phyloP scores from a whole-genome alignment of 1,284 basidiomycete genomes.

The Mycena sp. region DNA sequence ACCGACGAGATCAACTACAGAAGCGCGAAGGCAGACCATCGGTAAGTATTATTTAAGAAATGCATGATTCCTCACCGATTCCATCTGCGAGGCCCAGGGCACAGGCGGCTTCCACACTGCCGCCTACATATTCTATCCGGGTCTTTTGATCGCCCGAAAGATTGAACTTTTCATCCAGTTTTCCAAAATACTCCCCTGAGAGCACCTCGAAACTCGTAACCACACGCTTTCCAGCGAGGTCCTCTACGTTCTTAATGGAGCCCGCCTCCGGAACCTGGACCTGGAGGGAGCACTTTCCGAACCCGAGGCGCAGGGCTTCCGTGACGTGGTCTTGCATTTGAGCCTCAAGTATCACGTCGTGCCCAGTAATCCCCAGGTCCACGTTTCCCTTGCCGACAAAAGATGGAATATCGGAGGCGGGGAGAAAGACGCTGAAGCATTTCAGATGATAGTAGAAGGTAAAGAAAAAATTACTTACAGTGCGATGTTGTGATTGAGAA shows the following conservation, averaged over 20 bases:
- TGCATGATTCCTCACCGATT: constrained; percentile 75
- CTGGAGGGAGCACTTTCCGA: constrained; percentile 95
- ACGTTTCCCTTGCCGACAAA: constrained; percentile 99
- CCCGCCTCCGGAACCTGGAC: constrained; percentile 93
- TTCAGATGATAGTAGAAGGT: neutral
- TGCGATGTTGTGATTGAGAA: constrained; percentile 93
- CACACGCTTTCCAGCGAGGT: constrained; percentile 90
- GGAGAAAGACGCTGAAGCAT: constrained; percentile 87
- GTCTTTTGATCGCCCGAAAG: constrained; percentile 67
- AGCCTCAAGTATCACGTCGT: constrained; percentile 96
- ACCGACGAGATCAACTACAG: constrained; percentile 92
- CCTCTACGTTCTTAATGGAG: constrained; percentile 75
- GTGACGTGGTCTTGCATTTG: constrained; percentile 81
- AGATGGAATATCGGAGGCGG: constrained; percentile 96
- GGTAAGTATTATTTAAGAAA: neutral
- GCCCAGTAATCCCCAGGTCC: constrained; percentile 93
- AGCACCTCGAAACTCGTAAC: constrained; percentile 96
- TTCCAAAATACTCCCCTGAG: constrained; percentile 81
- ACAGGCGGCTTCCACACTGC: constrained; percentile 98
- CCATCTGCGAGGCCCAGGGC: constrained; percentile 97
- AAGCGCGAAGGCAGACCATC: neutral
- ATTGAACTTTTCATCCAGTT: constrained; percentile 71
- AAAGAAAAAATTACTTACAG: constrained; percentile 61
- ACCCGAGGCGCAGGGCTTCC: constrained; percentile 88
- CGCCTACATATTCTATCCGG: constrained; percentile 94